Base-by-base conservation (phyloP, 1,139 yeast species). In the Nakaseomyces bracarensis region DNA sequence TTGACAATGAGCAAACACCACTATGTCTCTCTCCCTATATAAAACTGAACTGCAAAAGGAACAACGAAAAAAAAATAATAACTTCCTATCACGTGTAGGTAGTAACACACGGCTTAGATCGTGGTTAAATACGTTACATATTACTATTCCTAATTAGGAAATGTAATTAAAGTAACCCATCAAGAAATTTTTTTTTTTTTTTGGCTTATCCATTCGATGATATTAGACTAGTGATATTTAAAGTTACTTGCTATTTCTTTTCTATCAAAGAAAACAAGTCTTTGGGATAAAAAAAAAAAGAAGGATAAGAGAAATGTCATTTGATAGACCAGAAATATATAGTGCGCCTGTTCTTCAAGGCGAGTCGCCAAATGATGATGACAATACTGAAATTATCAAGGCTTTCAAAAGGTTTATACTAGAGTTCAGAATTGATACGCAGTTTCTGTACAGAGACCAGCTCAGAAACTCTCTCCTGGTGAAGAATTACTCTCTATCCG, bases 391-490 rank as follows among this genome's bases (percentile, higher is more conserved):
- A 61, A 74, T 86, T 51, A 79, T 82, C 57, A 76, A 77, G 51
- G 85, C 89, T 15, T 87, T 91, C 69, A 77, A 82, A 49, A 72
- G 78, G 50, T 93, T 93, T 61, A 74, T 93, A 39, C 71, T 87
- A 46, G 95, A 89, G 61, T 93, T 85, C 61, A 75, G 95, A 65
- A 72, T 85, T 49, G 83, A 84, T 56, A 76, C 85, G 44, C 82
- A 79, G 60, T 91, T 84, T 64, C 70, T 87, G 36, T 93, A 93
- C 68, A 72, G 98, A 69, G 96, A 87, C 54, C 96, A 89, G 61
- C 70, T 93, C 43, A 72, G 96, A 53, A 95, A 87, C 55, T 87
- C 89, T 61, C 70, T 93, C 43, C 69, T 89, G 44, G 80, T 86
- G 50, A 80, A 82, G 49, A 78, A 81, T 56, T 87, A 79, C 64